Evolutionary conservation across 2,329 filamentous ascomycete species (phyloP), one percentile per base, ranked within the genome.

Genomic region (Hypocrella siamensis): DNA sequence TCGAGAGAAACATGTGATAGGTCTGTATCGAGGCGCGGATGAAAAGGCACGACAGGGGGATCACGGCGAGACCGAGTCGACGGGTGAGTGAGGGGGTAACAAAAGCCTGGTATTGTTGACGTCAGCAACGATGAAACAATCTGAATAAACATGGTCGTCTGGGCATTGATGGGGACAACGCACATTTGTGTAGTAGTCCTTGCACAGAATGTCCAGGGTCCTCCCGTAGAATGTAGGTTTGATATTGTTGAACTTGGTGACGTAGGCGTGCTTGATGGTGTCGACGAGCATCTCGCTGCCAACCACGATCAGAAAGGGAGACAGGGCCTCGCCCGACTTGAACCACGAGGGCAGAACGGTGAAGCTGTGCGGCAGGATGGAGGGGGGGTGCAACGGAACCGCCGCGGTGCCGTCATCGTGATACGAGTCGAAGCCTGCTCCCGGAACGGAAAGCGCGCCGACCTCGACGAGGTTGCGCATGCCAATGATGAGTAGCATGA

Each of bases 191-290:
- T 98, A 98, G 56, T 98, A 98, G 52, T 98, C 90, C 53, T 96
- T 96, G 42, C 85, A 86, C 6, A 98, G 61, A 4, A 98, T 82
- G 48, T 98, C 92, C 12, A 96, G 68, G 49, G 90, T 93, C 17
- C 85, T 75, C 32, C 75, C 71, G 52, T 98, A 98, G 34, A 98
- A 80, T 6, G 70, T 73, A 3, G 90, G 90, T 40, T 90, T 88
- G 42, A 86, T 85, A 45, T 93, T 93, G 63, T 98, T 98, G 61
- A 98, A 98, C 51, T 98, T 98, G 50, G 78, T 86, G 51, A 98
- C 92, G 51, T 96, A 98, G 16, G 84, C 84, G 49, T 98, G 92
- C 54, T 98, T 98, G 52, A 94, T 71, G 71, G 82, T 86, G 55
- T 98, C 90, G 2, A 98, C 90, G 7, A 93, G 60, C 77, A 94